These are phyloP conservation scores for Neurospora sublineolata DNA, from an alignment of 495 filamentous ascomycete genomes.

Conservation along the genomic window DNA sequence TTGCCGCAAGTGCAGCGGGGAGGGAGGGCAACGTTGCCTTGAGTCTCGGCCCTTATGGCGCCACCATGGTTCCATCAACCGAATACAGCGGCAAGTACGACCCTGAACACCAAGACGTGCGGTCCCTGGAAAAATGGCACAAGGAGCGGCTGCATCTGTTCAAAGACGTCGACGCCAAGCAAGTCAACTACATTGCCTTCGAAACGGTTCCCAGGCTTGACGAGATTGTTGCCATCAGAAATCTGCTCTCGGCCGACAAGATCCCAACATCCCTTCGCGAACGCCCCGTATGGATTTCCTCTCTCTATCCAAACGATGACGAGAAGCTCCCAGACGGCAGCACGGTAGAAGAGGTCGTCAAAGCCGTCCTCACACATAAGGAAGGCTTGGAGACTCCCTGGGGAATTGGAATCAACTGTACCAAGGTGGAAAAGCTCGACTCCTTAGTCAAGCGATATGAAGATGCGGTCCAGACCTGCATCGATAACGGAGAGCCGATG, in stretches of 20 bases:
- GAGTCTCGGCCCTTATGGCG: conserved; percentile 53
- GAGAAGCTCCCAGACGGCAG: conserved; percentile 36
- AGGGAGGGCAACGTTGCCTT: conserved; percentile 31
- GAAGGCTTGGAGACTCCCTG: conserved; percentile 29
- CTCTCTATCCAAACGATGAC: conserved; percentile 44
- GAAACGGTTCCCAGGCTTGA: conserved; percentile 50
- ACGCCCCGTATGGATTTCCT: conserved; percentile 47
- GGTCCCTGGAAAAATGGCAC: conserved; percentile 44
- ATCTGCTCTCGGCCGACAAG: conserved; percentile 11
- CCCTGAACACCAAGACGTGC: conserved; percentile 27
- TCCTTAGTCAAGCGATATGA: conserved; percentile 37
- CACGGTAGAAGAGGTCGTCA: conserved; percentile 33
- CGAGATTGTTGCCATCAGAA: conserved; percentile 48
- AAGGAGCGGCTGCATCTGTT: conserved; percentile 40
- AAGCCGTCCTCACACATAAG: conserved; percentile 26
- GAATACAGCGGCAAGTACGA: conserved; percentile 56
- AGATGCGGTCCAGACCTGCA: conserved; percentile 23
- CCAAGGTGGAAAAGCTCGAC: conserved; percentile 42
- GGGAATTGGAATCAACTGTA: conserved; percentile 60
- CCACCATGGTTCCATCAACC: conserved; percentile 48
- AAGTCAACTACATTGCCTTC: conserved; percentile 48
- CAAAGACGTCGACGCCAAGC: conserved; percentile 6
- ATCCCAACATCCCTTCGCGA: not conserved
- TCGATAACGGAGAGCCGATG: conserved; percentile 14
- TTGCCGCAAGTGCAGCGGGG: conserved; percentile 23